Conservation (phyloP, 2,329 filamentous ascomycete species). For the Cyanodermella asteris region DNA sequence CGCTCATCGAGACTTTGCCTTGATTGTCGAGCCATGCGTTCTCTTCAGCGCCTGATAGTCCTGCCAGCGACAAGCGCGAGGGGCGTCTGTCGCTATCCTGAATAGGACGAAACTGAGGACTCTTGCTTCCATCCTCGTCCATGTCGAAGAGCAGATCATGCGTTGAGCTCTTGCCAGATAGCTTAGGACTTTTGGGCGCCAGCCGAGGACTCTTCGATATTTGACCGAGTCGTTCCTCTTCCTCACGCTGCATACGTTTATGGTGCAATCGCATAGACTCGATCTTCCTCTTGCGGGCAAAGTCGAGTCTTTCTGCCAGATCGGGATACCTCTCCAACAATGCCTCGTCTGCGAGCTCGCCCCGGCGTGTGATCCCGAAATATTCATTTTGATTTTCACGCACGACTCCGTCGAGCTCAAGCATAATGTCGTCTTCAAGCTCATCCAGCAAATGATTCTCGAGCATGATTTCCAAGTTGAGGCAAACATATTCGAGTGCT, state of each 20-base stretch:
- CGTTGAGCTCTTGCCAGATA: constrained; percentile 46
- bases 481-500: constrained; percentile 71
- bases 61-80: no score
- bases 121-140: constrained; percentile 47
- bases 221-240: no score
- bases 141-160: constrained; percentile 80
- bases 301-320: constrained; percentile 17
- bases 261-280: constrained; percentile 56
- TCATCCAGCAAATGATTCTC: constrained; percentile 75
- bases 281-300: constrained; percentile 38
- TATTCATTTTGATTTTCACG: constrained; percentile 61
- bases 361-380: constrained; percentile 56
- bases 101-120: no score
- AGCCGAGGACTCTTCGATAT: no score
- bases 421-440: constrained; percentile 61
- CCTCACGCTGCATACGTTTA: constrained; percentile 37
- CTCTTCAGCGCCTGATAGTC: no score
- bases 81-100: no score
- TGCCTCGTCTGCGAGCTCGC: constrained; percentile 40
- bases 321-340: constrained; percentile 23
- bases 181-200: constrained; percentile 40
- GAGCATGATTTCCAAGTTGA: constrained; percentile 79
- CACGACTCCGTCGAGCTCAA: constrained; percentile 60
- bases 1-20: no score
- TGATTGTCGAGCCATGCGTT: no score